Conservation (phyloP, 2,329 filamentous ascomycete genomes). For the Knufia fluminis region DNA sequence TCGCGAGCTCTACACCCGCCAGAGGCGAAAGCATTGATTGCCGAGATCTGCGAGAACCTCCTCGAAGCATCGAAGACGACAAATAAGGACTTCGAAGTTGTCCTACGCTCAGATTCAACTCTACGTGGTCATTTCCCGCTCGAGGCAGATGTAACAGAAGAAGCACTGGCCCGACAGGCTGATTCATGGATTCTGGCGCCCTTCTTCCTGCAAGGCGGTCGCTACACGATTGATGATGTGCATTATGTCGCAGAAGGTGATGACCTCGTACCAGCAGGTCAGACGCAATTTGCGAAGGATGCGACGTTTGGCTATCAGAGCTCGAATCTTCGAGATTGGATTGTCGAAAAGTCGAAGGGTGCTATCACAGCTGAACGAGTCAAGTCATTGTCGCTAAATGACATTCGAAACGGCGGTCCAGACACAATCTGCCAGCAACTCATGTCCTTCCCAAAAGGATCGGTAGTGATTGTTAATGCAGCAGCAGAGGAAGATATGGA, state of each 20-base stretch:
- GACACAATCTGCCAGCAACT: conserved; percentile 36
- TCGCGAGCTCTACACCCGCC: conserved; percentile 46
- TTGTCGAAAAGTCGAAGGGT: conserved; percentile 45
- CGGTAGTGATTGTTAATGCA: conserved; percentile 45
- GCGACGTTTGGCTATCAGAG: conserved; percentile 49
- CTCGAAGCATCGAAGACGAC: conserved; percentile 35
- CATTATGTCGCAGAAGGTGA: conserved; percentile 50
- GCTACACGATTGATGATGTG: conserved; percentile 49
- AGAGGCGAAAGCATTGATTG: conserved; percentile 41
- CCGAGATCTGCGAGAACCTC: conserved; percentile 44
- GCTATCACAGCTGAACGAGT: conserved; percentile 32
- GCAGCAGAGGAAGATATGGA: conserved; percentile 48
- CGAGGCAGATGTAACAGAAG: conserved; percentile 45
- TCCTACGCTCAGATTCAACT: conserved; percentile 49
- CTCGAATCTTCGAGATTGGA: conserved; percentile 45
- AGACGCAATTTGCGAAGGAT: conserved; percentile 49
- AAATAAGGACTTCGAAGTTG: conserved; percentile 42
- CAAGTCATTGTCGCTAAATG: conserved; percentile 37
- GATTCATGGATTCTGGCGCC: conserved; percentile 50
- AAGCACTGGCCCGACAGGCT: conserved; percentile 38
- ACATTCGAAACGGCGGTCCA: conserved; percentile 41
- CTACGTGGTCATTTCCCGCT: conserved; percentile 49
- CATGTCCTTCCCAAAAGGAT: conserved; percentile 28
- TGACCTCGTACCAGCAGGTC: conserved; percentile 40
- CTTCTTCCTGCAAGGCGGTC: conserved; percentile 51